phyloP scores from a whole-genome alignment of 306 rosid species.

The Cicer judaicum region DNA sequence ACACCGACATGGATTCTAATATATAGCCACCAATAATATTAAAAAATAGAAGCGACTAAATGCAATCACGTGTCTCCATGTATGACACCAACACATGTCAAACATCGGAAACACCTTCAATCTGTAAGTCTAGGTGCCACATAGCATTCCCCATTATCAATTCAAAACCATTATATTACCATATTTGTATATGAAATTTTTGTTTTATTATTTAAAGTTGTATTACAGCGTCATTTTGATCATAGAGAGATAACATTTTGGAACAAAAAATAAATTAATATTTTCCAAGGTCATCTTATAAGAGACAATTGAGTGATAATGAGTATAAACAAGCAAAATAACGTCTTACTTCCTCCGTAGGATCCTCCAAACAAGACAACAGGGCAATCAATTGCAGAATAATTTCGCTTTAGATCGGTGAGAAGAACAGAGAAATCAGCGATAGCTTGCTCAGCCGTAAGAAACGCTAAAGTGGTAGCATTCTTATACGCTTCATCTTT shows the following conservation, averaged over 20 bases:
- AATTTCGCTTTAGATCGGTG: conserved; percentile 63
- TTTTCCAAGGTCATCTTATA: no score
- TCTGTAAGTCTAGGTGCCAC: no score
- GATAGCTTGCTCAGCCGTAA: conserved; percentile 78
- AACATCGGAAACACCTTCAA: no score
- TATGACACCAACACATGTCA: no score
- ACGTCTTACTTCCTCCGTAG: conserved; percentile 82
- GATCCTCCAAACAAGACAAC: conserved; percentile 92
- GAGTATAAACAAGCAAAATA: neutral
- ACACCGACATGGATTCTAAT: no score
- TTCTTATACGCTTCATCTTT: conserved; percentile 71
- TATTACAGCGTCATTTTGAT: neutral
- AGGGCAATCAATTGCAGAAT: conserved; percentile 65
- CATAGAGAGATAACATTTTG: neutral
- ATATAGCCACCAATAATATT: no score
- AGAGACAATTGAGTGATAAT: no score
- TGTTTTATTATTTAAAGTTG: neutral
- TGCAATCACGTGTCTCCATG: no score
- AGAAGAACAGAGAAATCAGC: conserved; percentile 77
- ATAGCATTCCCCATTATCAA: neutral
- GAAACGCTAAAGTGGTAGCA: conserved; percentile 64
- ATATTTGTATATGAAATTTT: neutral
- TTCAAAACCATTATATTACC: neutral
- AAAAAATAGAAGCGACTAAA: no score
- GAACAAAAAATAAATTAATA: neutral